phyloP scores from a whole-genome alignment of 306 rosid genomes.

The Quercus alba region DNA sequence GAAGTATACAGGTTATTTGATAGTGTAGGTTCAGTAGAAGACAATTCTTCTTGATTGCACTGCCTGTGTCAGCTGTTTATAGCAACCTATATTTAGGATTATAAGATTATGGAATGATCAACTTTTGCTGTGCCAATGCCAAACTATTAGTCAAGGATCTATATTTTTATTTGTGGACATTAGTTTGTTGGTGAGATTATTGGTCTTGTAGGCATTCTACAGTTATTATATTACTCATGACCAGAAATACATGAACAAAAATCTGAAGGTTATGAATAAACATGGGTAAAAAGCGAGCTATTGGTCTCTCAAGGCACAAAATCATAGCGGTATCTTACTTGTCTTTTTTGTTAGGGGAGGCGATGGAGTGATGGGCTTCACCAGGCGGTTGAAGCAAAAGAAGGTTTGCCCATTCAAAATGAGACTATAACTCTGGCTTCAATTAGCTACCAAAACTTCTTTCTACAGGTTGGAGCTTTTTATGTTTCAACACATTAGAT shows the following conservation, averaged over 20 bases:
- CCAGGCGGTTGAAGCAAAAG: constrained; percentile 99
- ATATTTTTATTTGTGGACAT: background rate
- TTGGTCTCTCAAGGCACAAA: constrained; percentile 20
- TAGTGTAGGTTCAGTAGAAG: background rate
- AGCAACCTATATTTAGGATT: background rate
- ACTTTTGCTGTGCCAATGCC: background rate
- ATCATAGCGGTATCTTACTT: constrained; percentile 3
- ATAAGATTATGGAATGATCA: background rate
- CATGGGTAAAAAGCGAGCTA: background rate
- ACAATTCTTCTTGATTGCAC: background rate
- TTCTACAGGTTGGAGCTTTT: constrained; percentile 78
- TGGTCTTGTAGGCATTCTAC: background rate
- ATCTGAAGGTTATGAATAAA: background rate
- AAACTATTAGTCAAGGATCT: background rate
- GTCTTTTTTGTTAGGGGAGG: constrained; percentile 66
- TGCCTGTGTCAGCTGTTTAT: background rate
- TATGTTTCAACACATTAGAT: constrained; percentile 12
- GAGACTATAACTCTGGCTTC: constrained; percentile 97
- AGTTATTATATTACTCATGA: background rate
- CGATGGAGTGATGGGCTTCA: constrained; percentile 99
- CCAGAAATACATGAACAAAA: background rate
- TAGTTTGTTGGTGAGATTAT: background rate
- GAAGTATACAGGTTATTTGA: background rate
- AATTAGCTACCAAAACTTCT: constrained; percentile 96
- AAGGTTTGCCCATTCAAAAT: constrained; percentile 90